Evolutionary conservation across 768 basidiomycete species (phyloP).

Genomic region (Suillus americanus): DNA sequence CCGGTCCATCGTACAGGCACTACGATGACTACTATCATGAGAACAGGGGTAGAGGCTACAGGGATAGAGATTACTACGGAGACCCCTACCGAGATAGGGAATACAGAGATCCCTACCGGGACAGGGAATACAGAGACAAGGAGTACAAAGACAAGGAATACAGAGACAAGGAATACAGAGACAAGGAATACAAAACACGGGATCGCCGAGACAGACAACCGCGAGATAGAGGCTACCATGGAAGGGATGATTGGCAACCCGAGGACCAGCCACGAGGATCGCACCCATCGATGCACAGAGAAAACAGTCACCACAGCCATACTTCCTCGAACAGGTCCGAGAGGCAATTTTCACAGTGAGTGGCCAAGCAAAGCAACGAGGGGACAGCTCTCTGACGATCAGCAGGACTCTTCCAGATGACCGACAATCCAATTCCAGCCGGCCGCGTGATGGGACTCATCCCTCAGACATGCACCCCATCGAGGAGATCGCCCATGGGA

Average conservation of each 20-base stretch:
- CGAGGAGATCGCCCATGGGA: slow-evolving; percentile 21
- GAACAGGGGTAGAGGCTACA: slow-evolving; percentile 19
- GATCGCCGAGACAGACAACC: slow-evolving; percentile 1
- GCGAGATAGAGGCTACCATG: background rate
- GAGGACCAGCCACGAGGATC: slow-evolving; percentile 20
- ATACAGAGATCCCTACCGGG: slow-evolving; percentile 17
- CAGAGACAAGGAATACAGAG: slow-evolving; percentile 1
- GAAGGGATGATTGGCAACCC: slow-evolving; percentile 1
- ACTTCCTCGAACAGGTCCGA: slow-evolving; percentile 15
- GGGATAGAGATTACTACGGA: slow-evolving; percentile 22
- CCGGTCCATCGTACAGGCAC: slow-evolving; percentile 24
- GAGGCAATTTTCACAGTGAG: slow-evolving; percentile 23
- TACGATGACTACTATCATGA: slow-evolving; percentile 21
- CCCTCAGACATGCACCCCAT: slow-evolving; percentile 13
- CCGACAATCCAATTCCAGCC: slow-evolving; percentile 19
- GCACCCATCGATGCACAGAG: slow-evolving; percentile 16
- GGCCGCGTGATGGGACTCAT: slow-evolving; percentile 20
- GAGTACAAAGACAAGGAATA: slow-evolving; percentile 11
- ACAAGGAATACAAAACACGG: background rate
- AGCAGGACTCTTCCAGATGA: slow-evolving; percentile 26
- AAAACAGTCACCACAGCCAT: slow-evolving; percentile 20
- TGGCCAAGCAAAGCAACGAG: background rate
- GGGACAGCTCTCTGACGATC: background rate
- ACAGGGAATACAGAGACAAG: slow-evolving; percentile 15
- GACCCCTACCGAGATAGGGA: slow-evolving; percentile 17